Evolutionary conservation across 441 rosid species (phyloP), one percentile per base, ranked within the genome.

Genomic region (Brassica hybrid): DNA sequence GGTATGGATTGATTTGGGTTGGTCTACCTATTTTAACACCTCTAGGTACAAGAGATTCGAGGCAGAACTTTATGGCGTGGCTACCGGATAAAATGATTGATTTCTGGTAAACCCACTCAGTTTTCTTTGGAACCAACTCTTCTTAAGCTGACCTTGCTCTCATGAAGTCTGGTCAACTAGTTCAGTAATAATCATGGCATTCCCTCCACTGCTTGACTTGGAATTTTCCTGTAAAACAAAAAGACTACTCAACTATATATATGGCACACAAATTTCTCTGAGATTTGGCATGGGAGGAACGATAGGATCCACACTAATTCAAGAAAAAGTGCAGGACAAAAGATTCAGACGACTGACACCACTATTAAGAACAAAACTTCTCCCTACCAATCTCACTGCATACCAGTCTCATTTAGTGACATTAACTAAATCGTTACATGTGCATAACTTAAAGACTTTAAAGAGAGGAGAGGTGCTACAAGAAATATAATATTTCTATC

Each of bases 211-310:
- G 32, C 32, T 58, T 21, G 63, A 58, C 32, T 21, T 58, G 63
- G 3, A 21, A 21, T 58, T 21, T 58, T 0, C 63, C 32, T 58
- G 19, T 58, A 58, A 58, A 57, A 57, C 30, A 57, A 19, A 18
- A 57, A 57, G 62, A 21, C 62, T 19, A 19, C 62, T 57, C 62
- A 19, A 57, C 30, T 57, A 19, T 19, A 3, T 7, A 56, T 52
- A 7, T 52, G 19, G 19, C 58, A 17, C 58, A 16, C 58, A 7
- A 52, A 52, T 52, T 7, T 52, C 58, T 52, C 9, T 57, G 61
- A 57, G 13, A 57, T 57, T 9, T 57, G 62, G 30, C 62, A 57
- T 57, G 62, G 30, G 61, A 57, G 27, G 62, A 19, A 57, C 62
- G 19, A 19, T 19, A 57, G 7, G 27, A 57, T 57, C 62, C 30